Percentiles rank a stretch among this genome's conserved stretches.
phyloP scores from a whole-genome alignment of 805 yeast species.

The Wickerhamomyces xylosicus region DNA sequence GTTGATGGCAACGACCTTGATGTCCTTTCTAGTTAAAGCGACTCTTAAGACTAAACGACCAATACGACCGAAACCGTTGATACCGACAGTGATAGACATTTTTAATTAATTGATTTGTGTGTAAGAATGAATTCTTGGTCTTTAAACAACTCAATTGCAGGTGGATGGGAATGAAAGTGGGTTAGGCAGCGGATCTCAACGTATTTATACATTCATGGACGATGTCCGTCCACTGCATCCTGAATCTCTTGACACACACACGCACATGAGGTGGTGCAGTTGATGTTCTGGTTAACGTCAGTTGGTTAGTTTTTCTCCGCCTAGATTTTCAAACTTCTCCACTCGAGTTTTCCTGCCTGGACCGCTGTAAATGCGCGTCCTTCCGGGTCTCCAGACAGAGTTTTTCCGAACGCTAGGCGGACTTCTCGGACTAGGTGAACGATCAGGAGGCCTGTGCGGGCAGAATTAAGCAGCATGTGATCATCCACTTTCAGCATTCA shows the following conservation, averaged over 20 bases:
- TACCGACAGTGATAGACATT: slow-evolving; percentile 52
- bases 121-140: background rate
- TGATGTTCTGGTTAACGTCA: too few species aligned
- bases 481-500: too few species aligned
- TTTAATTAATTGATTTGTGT: slow-evolving; percentile 1
- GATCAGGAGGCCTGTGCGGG: too few species aligned
- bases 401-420: too few species aligned
- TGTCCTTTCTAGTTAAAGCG: slow-evolving; percentile 47
- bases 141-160: background rate
- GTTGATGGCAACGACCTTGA: slow-evolving; percentile 79
- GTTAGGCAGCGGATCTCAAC: background rate
- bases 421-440: too few species aligned
- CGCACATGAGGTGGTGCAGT: slow-evolving; percentile 5
- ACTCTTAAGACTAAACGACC: slow-evolving; percentile 85
- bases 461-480: too few species aligned
- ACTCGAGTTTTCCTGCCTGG: background rate
- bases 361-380: background rate
- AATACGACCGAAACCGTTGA: slow-evolving; percentile 92
- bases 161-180: background rate
- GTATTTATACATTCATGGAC: background rate
- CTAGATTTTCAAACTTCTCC: background rate
- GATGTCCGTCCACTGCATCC: background rate
- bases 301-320: background rate
- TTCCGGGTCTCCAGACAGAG: background rate
- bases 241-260: background rate